Percentiles rank a stretch among this genome's conserved stretches.
These are phyloP conservation scores for Lentinula detonsa DNA, from an alignment of 768 basidiomycete genomes.

Conservation along the genomic window DNA sequence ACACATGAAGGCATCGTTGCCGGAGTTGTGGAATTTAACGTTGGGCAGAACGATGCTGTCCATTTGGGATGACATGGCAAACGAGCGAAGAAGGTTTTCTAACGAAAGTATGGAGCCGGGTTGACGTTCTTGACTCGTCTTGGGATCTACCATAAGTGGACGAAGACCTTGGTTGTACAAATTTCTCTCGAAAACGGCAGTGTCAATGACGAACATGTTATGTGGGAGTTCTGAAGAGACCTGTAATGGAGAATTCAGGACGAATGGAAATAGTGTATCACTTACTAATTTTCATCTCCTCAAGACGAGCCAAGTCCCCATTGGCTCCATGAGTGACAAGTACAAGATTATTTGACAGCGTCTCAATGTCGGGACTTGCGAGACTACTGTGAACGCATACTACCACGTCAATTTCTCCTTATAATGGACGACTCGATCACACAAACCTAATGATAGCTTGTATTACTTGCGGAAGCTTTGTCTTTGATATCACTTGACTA, in stretches of 20 bases:
- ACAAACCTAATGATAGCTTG: constrained; percentile 67
- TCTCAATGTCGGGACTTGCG: constrained; percentile 73
- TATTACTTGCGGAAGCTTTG: constrained; percentile 65
- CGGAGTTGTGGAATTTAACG: constrained; percentile 62
- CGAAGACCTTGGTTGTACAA: constrained; percentile 56
- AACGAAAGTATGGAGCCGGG: constrained; percentile 57
- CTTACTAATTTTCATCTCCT: constrained; percentile 80
- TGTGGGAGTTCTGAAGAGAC: constrained; percentile 55
- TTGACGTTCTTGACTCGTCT: constrained; percentile 44
- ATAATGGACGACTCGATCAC: background rate
- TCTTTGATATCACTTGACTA: constrained; percentile 61
- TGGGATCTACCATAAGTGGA: constrained; percentile 55
- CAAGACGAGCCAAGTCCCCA: constrained; percentile 53
- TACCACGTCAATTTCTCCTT: background rate
- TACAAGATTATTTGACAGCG: constrained; percentile 60
- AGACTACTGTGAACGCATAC: constrained; percentile 46
- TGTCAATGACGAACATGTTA: constrained; percentile 67
- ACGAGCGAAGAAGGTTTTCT: constrained; percentile 53
- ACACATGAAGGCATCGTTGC: constrained; percentile 71
- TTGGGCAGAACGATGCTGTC: constrained; percentile 24
- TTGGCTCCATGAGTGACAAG: constrained; percentile 59
- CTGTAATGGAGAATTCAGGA: constrained; percentile 1
- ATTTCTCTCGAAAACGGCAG: constrained; percentile 53
- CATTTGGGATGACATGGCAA: constrained; percentile 31
- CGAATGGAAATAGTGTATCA: background rate